A percentile compares a stretch with the other conserved stretches of the same genome.
Evolutionary conservation across 306 rosid genomes (phyloP).

Genomic region (Pterocarpus santalinus): DNA sequence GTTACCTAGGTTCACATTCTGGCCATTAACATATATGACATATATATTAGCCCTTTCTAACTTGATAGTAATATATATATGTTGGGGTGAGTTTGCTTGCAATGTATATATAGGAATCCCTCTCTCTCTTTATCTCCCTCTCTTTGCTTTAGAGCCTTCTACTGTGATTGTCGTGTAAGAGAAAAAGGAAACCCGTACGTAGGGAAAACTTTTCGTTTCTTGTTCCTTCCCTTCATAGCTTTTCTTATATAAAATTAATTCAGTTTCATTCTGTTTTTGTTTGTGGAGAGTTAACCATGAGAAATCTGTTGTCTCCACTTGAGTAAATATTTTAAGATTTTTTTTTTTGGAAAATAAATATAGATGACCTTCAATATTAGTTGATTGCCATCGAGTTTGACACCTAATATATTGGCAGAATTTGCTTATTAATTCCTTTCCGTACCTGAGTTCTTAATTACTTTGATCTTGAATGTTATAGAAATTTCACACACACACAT

Average conservation of each 20-base stretch:
- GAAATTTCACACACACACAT: not conserved
- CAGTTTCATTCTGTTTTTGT: not conserved
- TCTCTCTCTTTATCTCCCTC: not conserved
- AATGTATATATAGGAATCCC: slow-evolving; percentile 5
- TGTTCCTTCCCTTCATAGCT: not conserved
- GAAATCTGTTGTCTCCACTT: not conserved
- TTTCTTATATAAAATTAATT: not conserved
- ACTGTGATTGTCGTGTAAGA: not conserved
- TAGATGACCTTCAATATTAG: not conserved
- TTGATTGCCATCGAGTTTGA: not conserved
- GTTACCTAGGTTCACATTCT: not conserved
- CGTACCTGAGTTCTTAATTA: not conserved
- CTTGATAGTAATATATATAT: not conserved
- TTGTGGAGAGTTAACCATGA: not conserved
- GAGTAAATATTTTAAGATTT: not conserved
- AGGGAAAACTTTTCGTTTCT: no score
- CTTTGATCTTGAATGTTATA: not conserved
- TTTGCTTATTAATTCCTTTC: no score
- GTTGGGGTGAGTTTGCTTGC: slow-evolving; percentile 6
- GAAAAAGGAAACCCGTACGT: no score
- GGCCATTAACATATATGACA: not conserved
- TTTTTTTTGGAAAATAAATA: not conserved
- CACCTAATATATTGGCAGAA: no score
- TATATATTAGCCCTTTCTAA: slow-evolving; percentile 11
- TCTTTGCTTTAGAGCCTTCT: not conserved